These are phyloP conservation scores for Penicillium cosmopolitanum DNA, from an alignment of 495 filamentous ascomycete species.

Conservation along the genomic window DNA sequence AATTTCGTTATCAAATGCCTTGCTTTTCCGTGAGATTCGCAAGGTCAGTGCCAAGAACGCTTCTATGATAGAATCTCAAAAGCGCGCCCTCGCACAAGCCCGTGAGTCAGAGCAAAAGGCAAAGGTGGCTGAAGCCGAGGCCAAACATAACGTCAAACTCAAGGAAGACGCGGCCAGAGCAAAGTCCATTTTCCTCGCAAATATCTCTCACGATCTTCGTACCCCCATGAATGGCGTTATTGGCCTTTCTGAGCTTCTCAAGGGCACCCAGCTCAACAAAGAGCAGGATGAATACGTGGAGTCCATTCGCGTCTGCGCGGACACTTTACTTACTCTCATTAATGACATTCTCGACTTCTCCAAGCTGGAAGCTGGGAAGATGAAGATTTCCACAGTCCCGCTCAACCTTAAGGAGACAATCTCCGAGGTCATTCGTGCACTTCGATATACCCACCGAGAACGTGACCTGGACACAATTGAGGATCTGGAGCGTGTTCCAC, in stretches of 20 bases:
- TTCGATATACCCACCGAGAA: slow-evolving; percentile 82
- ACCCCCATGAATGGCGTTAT: slow-evolving; percentile 90
- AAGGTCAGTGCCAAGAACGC: slow-evolving; percentile 80
- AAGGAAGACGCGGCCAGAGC: slow-evolving; percentile 91
- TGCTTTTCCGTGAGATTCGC: slow-evolving; percentile 79
- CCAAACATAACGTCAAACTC: slow-evolving; percentile 82
- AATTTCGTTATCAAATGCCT: slow-evolving; percentile 84
- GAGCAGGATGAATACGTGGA: slow-evolving; percentile 93
- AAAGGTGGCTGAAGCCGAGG: slow-evolving; percentile 78
- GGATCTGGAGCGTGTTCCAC: slow-evolving; percentile 62
- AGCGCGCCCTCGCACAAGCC: slow-evolving; percentile 76
- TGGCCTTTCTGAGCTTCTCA: slow-evolving; percentile 84
- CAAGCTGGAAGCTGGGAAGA: slow-evolving; percentile 92
- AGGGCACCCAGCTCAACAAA: slow-evolving; percentile 72
- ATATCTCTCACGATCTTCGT: slow-evolving; percentile 85
- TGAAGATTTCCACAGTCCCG: slow-evolving; percentile 87
- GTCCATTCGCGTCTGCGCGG: slow-evolving; percentile 86
- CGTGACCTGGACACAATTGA: slow-evolving; percentile 77
- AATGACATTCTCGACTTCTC: slow-evolving; percentile 95
- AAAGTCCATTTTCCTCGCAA: slow-evolving; percentile 91
- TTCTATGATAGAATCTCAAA: slow-evolving; percentile 88
- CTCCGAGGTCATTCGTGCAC: slow-evolving; percentile 81
- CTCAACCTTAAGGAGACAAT: slow-evolving; percentile 86
- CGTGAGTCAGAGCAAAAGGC: slow-evolving; percentile 82
- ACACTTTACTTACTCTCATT: slow-evolving; percentile 89